Evolutionary conservation across 345 rosid species (phyloP), one percentile per base, ranked within the genome.

Genomic region (Eucalyptus shirleyi): DNA sequence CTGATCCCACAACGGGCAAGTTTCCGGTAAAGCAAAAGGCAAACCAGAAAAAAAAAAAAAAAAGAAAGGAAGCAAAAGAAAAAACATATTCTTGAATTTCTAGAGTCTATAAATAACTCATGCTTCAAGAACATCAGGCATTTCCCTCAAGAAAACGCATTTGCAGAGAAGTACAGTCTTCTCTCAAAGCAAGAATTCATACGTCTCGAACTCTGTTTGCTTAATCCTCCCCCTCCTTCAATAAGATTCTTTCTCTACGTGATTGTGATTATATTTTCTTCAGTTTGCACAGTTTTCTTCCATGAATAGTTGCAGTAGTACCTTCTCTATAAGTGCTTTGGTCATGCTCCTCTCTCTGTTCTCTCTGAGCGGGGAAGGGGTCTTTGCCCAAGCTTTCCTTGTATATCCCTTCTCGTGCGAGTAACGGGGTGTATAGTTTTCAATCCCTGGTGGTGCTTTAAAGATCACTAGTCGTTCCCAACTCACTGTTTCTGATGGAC

Each of bases 401-500:
- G 81, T 88, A 34, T 85, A 86, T 86, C 88, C 89, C 86, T 91
- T 88, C 89, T 88, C 94, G 89, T 92, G 90, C 87, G 90, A 92
- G 92, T 92, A 91, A 95, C 26, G 62, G 88, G 87, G 42, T 13
- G 45, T 21, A 7, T 37, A 40, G 83, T 77, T 37, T 77, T 77
- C 28, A 37, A 77, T 69, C 81, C 81, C 62, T 9, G 21, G 81
- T 69, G 81, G 44, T 32, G 37, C 81, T 69, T 32, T 69, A 34
- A 13, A 69, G 81, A 69, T 34, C 83, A 5, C 45, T 37, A 40
- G 45, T 23, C 89, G 42, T 24, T 55, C 53, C 89, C 47, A 26
- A 86, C 26, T 15, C 40, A 40, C 55, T n/a, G 81, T 51, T 44
- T n/a, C 62, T 23, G 69, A 98, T 96, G 99, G 96, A 96, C 88